Evolutionary conservation across 2,329 filamentous ascomycete species (phyloP).

Genomic region (Scleromitrula shiraiana): DNA sequence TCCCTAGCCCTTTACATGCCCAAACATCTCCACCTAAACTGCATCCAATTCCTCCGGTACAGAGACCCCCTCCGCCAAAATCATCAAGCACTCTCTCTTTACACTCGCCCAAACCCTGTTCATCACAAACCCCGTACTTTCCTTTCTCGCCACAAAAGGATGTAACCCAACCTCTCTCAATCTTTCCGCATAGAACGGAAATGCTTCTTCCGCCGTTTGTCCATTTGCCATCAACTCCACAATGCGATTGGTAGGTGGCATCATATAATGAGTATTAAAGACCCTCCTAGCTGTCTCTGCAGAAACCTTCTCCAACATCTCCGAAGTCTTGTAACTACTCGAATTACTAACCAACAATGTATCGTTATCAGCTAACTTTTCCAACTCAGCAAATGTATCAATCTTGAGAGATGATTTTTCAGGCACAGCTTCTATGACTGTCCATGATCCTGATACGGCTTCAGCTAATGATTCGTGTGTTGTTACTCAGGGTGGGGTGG

Average conservation of each 20-base stretch:
- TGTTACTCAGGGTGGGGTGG: too few relatives aligned
- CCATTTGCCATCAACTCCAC: slow-evolving; percentile 34
- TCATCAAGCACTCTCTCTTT: slow-evolving; percentile 33
- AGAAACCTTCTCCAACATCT: slow-evolving; percentile 33
- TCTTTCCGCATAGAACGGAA: slow-evolving; percentile 27
- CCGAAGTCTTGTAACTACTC: slow-evolving; percentile 37
- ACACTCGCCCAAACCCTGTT: slow-evolving; percentile 37
- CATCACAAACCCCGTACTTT: slow-evolving; percentile 34
- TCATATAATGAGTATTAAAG: slow-evolving; percentile 38
- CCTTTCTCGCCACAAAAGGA: slow-evolving; percentile 31
- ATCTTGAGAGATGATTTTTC: slow-evolving; percentile 37
- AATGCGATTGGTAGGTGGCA: slow-evolving; percentile 21
- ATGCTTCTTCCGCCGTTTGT: slow-evolving; percentile 27
- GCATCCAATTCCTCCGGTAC: slow-evolving; percentile 32
- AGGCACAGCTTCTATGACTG: slow-evolving; percentile 35
- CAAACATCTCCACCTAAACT: slow-evolving; percentile 32
- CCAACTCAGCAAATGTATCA: slow-evolving; percentile 33
- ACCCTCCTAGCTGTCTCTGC: slow-evolving; percentile 31
- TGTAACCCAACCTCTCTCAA: slow-evolving; percentile 30
- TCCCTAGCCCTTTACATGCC: slow-evolving; percentile 29
- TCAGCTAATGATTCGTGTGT: slow-evolving; percentile 16
- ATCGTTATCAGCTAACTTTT: slow-evolving; percentile 29
- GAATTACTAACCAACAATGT: slow-evolving; percentile 40
- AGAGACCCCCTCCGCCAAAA: slow-evolving; percentile 31
- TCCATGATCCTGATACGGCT: slow-evolving; percentile 28